Percentiles rank a stretch among this genome's conserved stretches.
phyloP scores from a whole-genome alignment of 192 early-diverging fungal species.

The Coemansia sp. region DNA sequence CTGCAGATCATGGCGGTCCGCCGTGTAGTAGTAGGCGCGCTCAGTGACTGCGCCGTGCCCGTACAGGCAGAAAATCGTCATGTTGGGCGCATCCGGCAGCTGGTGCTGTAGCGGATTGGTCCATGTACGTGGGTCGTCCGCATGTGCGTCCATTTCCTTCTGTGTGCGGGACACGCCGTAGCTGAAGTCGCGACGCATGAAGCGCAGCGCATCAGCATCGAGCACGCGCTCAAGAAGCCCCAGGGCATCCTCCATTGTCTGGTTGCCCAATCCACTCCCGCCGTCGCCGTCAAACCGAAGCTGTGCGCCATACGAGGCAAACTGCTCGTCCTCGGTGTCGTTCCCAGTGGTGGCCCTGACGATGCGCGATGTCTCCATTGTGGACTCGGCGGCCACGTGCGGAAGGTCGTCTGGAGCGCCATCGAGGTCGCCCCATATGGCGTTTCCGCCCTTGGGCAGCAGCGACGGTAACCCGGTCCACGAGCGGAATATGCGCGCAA shows the following conservation, averaged over 20 bases:
- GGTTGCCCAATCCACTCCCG: conserved; percentile 19
- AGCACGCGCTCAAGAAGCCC: conserved; percentile 58
- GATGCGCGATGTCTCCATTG: not conserved
- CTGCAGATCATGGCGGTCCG: conserved; percentile 17
- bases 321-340: not conserved
- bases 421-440: conserved; percentile 69
- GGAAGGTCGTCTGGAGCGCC: conserved; percentile 73
- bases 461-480: conserved; percentile 79
- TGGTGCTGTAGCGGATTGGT: conserved; percentile 76
- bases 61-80: conserved; percentile 83
- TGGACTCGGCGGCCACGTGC: not conserved
- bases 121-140: conserved; percentile 68
- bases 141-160: conserved; percentile 59
- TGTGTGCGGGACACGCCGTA: conserved; percentile 64
- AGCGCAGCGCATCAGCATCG: conserved; percentile 47
- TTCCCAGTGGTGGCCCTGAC: conserved; percentile 18
- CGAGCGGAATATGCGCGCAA: conserved; percentile 73
- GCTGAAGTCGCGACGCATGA: conserved; percentile 64
- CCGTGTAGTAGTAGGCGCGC: conserved; percentile 78
- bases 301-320: conserved; percentile 57
- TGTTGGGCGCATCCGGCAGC: conserved; percentile 67
- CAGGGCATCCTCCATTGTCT: conserved; percentile 55
- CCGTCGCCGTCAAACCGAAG: conserved; percentile 51
- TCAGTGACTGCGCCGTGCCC: conserved; percentile 79
- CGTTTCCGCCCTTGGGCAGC: conserved; percentile 81